phyloP scores from a whole-genome alignment of 2,329 filamentous ascomycete species.

The Cyclaneusma minus region DNA sequence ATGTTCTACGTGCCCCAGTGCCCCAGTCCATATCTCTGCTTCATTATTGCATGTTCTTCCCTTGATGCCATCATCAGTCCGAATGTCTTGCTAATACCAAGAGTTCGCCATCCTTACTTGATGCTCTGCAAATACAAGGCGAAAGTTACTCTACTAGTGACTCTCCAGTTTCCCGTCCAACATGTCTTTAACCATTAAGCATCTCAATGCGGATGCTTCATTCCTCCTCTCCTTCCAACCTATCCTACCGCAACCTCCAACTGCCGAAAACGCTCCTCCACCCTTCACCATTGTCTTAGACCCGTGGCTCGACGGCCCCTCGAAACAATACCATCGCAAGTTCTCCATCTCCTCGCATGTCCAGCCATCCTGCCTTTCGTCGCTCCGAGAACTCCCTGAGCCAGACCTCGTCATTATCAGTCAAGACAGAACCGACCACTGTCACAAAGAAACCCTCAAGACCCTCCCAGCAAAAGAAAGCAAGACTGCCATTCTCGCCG shows the following conservation, averaged over 20 bases:
- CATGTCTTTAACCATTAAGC: slow-evolving; percentile 49
- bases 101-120: no score
- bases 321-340: slow-evolving; percentile 41
- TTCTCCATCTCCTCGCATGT: slow-evolving; percentile 45
- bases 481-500: slow-evolving; percentile 48
- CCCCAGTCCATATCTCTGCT: no score
- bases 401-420: slow-evolving; percentile 43
- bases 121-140: no score
- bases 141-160: no score
- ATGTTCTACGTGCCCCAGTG: no score
- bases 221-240: slow-evolving; percentile 48
- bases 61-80: no score
- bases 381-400: slow-evolving; percentile 34
- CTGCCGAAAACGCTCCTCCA: slow-evolving; percentile 15
- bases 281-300: slow-evolving; percentile 55
- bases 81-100: no score
- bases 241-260: slow-evolving; percentile 10
- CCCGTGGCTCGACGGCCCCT: slow-evolving; percentile 50
- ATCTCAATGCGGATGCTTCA: slow-evolving; percentile 48
- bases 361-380: slow-evolving; percentile 37
- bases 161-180: no score
- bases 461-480: slow-evolving; percentile 38
- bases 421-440: slow-evolving; percentile 53
- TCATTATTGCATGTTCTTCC: no score
- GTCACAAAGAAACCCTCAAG: slow-evolving; percentile 51